Percentiles rank a stretch among this genome's conserved stretches.
Evolutionary conservation across 2,329 filamentous ascomycete species (phyloP).

Genomic region (Bimuria novae-zelandiae): DNA sequence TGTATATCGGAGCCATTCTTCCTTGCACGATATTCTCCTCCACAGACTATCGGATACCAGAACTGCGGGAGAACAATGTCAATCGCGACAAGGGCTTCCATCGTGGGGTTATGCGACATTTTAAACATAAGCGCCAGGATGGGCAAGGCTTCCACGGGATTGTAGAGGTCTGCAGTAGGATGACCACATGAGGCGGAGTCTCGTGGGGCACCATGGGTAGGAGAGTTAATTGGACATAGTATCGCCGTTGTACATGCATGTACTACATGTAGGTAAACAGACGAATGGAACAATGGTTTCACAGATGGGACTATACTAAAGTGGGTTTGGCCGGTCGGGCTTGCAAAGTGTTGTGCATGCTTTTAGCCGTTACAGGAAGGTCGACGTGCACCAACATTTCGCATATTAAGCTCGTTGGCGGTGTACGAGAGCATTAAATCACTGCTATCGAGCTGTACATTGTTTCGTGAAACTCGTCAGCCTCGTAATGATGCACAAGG

Average conservation of each 20-base stretch:
- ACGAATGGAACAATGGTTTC: neutral
- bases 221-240: neutral
- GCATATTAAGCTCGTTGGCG: no score
- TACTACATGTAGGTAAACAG: neutral
- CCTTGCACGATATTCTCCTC: neutral
- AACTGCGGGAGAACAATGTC: neutral
- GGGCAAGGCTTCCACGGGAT: neutral
- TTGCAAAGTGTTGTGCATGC: neutral
- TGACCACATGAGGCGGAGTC: constrained; percentile 1
- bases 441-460: neutral
- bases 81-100: neutral
- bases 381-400: neutral
- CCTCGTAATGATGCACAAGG: neutral
- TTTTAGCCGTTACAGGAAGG: neutral
- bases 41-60: neutral
- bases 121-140: neutral
- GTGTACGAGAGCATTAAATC: no score
- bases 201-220: neutral
- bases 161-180: constrained; percentile 6
- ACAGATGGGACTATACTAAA: neutral
- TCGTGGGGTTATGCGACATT: neutral
- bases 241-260: neutral
- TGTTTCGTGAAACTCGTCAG: neutral
- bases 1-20: neutral
- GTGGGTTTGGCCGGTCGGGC: no score